Percentiles rank a stretch among this genome's conserved stretches.
These are phyloP conservation scores for Suillus plorans DNA, from an alignment of 768 basidiomycete genomes.

Conservation along the genomic window DNA sequence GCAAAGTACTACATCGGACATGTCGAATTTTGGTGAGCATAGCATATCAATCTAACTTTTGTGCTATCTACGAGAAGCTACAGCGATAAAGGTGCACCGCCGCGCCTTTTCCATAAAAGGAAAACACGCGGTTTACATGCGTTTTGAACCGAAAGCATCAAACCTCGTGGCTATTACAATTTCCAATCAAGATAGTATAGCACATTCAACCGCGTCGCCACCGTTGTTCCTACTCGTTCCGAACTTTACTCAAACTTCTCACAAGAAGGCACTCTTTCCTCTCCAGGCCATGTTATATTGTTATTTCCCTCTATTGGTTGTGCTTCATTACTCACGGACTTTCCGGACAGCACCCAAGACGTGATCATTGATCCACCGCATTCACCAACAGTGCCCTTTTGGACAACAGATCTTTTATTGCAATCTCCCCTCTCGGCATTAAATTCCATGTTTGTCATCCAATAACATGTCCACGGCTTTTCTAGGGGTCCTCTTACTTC, in stretches of 20 bases:
- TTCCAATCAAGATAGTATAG: constrained; percentile 25
- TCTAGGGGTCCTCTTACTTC: constrained; percentile 36
- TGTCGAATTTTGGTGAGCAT: too few species aligned
- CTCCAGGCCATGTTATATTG: constrained; percentile 7
- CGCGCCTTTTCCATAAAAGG: constrained; percentile 29
- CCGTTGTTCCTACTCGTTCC: constrained; percentile 15
- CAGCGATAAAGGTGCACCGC: constrained; percentile 14
- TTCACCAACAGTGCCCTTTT: constrained; percentile 9
- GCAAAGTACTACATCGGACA: background rate
- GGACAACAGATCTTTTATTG: constrained; percentile 13
- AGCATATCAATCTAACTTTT: too few species aligned
- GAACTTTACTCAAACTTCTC: constrained; percentile 30
- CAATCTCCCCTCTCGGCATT: constrained; percentile 23
- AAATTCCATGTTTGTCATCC: constrained; percentile 19
- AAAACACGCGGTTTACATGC: constrained; percentile 37
- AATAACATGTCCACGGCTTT: constrained; percentile 20
- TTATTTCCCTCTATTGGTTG: constrained; percentile 7
- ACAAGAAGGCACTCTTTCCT: constrained; percentile 13
- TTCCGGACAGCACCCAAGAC: constrained; percentile 32
- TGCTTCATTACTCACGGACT: constrained; percentile 23
- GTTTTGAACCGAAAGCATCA: constrained; percentile 15
- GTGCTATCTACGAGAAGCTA: constrained; percentile 8
- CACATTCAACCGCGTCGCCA: constrained; percentile 22
- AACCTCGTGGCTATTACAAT: constrained; percentile 29
- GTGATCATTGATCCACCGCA: constrained; percentile 23